Evolutionary conservation across 495 filamentous ascomycete species (phyloP), one percentile per base, ranked within the genome.

Genomic region (Hyaloscypha hepaticicola): DNA sequence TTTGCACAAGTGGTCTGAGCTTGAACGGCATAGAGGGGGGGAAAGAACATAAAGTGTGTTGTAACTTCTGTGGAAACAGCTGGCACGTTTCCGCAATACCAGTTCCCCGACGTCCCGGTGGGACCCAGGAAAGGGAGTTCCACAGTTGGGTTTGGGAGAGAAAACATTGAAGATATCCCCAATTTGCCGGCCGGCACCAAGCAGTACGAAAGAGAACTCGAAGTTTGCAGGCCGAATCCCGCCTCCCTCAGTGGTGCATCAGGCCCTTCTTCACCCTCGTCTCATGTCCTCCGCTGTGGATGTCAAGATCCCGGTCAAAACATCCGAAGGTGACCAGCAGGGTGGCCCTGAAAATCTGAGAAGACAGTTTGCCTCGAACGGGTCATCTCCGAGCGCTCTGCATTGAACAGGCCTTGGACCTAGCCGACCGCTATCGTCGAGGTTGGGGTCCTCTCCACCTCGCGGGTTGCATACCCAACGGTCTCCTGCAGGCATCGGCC

Each of bases 231-330:
- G 52, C 64, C 58, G 63, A 57, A 65, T 67, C 61, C 61, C 60
- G 55, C 65, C 60, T 64, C 41, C 56, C 52, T 61, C 56, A 61
- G 26, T 57, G 38, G 21, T 51, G 66, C 66, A 65, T 65, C 66
- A 66, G 58, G 61, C 34, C 65, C 60, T 68, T 66, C 66, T 63
- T 68, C 56, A 64, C 65, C 62, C 63, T 72, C 69, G 69, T 72
- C 66, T 72, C 66, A 67, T 64, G 55, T 71, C 50, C 49, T 61
- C 68, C 66, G 63, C 66, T 26, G 66, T 59, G 61, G 55, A 34
- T 53, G 66, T 69, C 57, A 65, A 64, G 57, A 71, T 66, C 66
- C 69, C 61, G 57, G 69, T 53, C 55, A 50, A 67, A 70, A 67
- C 68, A 67, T 63, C 68, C 66, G 41, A 52, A 67, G 58, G 50